These are phyloP conservation scores for Penicillium sp. DNA, from an alignment of 2,329 filamentous ascomycete species.

Conservation along the genomic window DNA sequence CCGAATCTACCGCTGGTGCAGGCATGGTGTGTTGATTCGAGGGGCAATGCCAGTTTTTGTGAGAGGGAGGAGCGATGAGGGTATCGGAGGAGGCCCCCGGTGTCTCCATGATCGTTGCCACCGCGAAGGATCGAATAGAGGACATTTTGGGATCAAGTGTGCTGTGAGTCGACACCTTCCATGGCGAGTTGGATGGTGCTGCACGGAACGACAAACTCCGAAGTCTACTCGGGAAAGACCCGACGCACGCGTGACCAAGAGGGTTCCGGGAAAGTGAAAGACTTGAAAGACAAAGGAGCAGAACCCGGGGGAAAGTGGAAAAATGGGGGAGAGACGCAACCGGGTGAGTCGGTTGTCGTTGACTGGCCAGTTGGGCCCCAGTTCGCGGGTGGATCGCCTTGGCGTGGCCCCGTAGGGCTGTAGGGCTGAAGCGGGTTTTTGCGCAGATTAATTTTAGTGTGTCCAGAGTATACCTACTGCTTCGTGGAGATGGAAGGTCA, in stretches of 20 bases:
- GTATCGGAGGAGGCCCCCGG: conserved; percentile 19
- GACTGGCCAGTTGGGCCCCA: not conserved
- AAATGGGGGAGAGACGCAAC: not conserved
- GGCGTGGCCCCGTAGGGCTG: conserved; percentile 24
- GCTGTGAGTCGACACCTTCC: conserved; percentile 4
- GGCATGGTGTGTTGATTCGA: not conserved
- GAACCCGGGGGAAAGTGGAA: not conserved
- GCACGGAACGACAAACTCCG: not conserved
- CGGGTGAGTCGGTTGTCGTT: not conserved
- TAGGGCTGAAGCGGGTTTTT: conserved; percentile 17
- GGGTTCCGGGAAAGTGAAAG: too few relatives aligned
- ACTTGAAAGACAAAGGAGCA: not conserved
- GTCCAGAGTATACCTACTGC: too few relatives aligned
- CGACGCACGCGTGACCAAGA: not conserved
- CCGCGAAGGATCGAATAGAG: not conserved
- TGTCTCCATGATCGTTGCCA: conserved; percentile 13
- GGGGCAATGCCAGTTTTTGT: not conserved
- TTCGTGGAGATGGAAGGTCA: too few relatives aligned
- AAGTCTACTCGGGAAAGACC: too few relatives aligned
- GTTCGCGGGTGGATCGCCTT: conserved; percentile 7
- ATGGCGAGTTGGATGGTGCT: conserved; percentile 2
- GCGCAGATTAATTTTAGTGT: too few relatives aligned
- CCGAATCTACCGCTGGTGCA: too few relatives aligned
- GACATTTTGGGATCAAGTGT: not conserved
- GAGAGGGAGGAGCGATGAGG: conserved; percentile 12